Evolutionary conservation across 768 basidiomycete species (phyloP), one percentile per base, ranked within the genome.

Genomic region (Rubroboletus pulcherrimus): DNA sequence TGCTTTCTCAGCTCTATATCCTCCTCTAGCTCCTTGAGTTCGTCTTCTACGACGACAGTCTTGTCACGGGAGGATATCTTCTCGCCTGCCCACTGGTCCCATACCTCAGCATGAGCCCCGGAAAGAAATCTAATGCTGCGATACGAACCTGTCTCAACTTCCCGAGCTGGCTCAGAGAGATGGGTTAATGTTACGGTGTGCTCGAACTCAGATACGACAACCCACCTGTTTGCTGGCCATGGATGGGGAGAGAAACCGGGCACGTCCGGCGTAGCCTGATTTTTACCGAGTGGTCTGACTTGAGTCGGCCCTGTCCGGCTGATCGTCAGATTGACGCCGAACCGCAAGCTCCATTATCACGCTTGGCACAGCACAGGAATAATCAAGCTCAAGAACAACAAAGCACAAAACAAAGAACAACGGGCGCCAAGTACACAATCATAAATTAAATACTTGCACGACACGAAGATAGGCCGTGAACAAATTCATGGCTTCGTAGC

Each of bases 41-140:
- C 92, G 26, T 88, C 58, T 40, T 58, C 87, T 3, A 87, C 83
- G 33, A 87, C 79, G 41, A 81, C 72, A 2, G 89, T 85, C 78
- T 89, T 95, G 68, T 93, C 90, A 59, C 86, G 82, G 26, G 87
- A 81, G 39, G 89, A 85, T 51, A 97, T 91, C 62, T 90, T 87
- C 74, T 95, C 92, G 40, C 89, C 91, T 6, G 90, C 91, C 89
- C 91, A 91, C 89, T 94, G 64, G 17, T 46, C 10, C 15, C 19
- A 19, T 57, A 66, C 63, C 73, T 64, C 66, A 63, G 49, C 51
- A 34, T 50, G 35, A 42, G 51, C 35, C 30, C 11, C 37, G 51
- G 35, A 48, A 52, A 45, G 26, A 41, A 55, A 31, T 45, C 39
- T 56, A 38, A 21, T 10, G 15, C 51, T 48, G 53, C 31, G 41